Conservation (phyloP, 257 asterid species). For the Avicennia marina region DNA sequence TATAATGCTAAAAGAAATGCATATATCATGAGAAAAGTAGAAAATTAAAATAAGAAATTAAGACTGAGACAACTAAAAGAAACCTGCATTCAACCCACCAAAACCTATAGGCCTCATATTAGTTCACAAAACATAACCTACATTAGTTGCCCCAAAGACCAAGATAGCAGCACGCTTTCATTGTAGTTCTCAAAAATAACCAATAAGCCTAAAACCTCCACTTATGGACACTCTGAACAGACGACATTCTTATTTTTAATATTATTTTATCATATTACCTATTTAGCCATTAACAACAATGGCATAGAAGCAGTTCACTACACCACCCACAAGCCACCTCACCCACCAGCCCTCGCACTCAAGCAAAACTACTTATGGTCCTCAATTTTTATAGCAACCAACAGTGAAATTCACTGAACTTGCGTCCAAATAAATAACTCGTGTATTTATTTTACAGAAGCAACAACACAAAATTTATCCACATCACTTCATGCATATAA, state of each 20-base stretch:
- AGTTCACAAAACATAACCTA: neutral
- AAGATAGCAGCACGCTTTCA: neutral
- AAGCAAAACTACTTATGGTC: neutral
- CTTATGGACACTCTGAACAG: neutral
- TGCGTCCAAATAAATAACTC: neutral
- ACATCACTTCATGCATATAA: neutral
- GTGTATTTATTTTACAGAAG: neutral
- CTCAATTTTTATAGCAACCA: constrained; percentile 1
- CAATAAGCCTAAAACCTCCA: neutral
- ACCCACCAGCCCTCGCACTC: no score
- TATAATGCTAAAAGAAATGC: neutral
- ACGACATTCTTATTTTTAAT: constrained; percentile 1
- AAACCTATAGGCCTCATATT: neutral
- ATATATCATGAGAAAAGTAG: neutral
- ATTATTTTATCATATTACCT: neutral
- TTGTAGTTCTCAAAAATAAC: neutral
- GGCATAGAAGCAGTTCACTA: neutral
- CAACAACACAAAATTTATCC: neutral
- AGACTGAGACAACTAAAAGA: neutral
- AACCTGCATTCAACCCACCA: neutral
- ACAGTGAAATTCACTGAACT: constrained; percentile 7
- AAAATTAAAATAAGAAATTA: neutral
- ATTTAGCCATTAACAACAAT: neutral
- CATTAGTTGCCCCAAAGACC: neutral
- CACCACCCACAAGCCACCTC: no score